These are phyloP conservation scores for Wickerhamiella spandovensis DNA, from an alignment of 805 yeast genomes.

Conservation along the genomic window DNA sequence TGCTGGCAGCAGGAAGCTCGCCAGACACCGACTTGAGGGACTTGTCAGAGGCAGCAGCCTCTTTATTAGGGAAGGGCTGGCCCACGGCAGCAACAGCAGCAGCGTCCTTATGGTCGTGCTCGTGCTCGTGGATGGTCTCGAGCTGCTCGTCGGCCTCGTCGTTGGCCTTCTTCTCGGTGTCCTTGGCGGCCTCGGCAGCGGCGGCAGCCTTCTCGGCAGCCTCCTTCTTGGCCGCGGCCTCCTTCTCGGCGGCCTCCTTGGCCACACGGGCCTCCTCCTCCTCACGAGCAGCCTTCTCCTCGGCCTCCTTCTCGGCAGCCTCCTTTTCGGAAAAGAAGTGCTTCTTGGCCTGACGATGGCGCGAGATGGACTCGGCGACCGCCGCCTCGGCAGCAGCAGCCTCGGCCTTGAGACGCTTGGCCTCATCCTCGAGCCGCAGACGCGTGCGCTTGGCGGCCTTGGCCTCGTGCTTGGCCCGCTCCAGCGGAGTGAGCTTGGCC, in stretches of 20 bases:
- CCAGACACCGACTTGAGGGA: not conserved
- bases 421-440: conserved; percentile 10
- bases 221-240: conserved; percentile 8
- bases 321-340: conserved; percentile 18
- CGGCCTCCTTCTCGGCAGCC: conserved; percentile 19
- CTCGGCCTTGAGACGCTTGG: conserved; percentile 10
- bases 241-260: conserved; percentile 11
- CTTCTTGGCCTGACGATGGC: conserved; percentile 17
- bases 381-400: conserved; percentile 16
- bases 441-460: conserved; percentile 15
- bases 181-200: conserved; percentile 23
- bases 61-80: not conserved
- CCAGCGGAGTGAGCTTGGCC: conserved; percentile 3
- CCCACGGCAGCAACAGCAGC: not conserved
- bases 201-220: conserved; percentile 18
- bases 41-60: conserved; percentile 4
- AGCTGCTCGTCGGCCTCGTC: conserved; percentile 13
- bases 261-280: conserved; percentile 12
- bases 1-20: not conserved
- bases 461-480: conserved; percentile 14
- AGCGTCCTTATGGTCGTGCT: conserved; percentile 7
- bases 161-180: conserved; percentile 18
- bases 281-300: conserved; percentile 34
- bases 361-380: conserved; percentile 15
- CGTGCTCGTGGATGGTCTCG: conserved; percentile 6